These are phyloP conservation scores for Debaryomyces hansenii DNA, from an alignment of 805 yeast species.

Conservation along the genomic window DNA sequence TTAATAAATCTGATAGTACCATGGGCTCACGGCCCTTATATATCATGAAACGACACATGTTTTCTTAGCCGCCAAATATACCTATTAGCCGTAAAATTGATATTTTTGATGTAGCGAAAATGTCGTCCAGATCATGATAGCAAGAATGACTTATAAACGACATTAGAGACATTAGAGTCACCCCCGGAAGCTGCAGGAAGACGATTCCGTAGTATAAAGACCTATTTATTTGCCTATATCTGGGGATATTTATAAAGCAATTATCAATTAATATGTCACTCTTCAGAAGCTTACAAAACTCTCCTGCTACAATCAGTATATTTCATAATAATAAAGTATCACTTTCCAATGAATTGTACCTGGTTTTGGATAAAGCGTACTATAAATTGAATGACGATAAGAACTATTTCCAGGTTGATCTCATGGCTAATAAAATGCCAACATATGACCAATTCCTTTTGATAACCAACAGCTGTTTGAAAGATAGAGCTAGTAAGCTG, in stretches of 20 bases:
- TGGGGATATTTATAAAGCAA: background rate
- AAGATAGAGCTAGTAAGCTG: slow-evolving; percentile 21
- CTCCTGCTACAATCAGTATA: slow-evolving; percentile 42
- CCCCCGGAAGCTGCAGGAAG: background rate
- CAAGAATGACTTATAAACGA: background rate
- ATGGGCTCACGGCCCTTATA: slow-evolving; percentile 91
- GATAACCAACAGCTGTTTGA: slow-evolving; percentile 26
- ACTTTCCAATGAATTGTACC: slow-evolving; percentile 28
- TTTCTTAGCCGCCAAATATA: background rate
- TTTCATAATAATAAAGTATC: slow-evolving; percentile 41
- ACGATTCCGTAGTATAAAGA: slow-evolving; percentile 3
- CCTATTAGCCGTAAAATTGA: background rate
- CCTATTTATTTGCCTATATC: too few relatives aligned
- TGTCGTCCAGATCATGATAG: background rate
- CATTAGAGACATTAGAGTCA: slow-evolving; percentile 3
- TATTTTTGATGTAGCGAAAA: background rate
- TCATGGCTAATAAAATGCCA: slow-evolving; percentile 40
- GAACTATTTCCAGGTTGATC: slow-evolving; percentile 33
- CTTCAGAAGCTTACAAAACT: slow-evolving; percentile 41
- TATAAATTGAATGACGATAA: slow-evolving; percentile 28
- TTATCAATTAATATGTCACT: slow-evolving; percentile 28
- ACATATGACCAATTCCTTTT: slow-evolving; percentile 40
- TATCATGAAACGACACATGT: slow-evolving; percentile 90
- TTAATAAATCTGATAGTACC: slow-evolving; percentile 78
- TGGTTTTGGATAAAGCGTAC: slow-evolving; percentile 30